Evolutionary conservation across 345 rosid species (phyloP).

Genomic region (Turnera subulata): DNA sequence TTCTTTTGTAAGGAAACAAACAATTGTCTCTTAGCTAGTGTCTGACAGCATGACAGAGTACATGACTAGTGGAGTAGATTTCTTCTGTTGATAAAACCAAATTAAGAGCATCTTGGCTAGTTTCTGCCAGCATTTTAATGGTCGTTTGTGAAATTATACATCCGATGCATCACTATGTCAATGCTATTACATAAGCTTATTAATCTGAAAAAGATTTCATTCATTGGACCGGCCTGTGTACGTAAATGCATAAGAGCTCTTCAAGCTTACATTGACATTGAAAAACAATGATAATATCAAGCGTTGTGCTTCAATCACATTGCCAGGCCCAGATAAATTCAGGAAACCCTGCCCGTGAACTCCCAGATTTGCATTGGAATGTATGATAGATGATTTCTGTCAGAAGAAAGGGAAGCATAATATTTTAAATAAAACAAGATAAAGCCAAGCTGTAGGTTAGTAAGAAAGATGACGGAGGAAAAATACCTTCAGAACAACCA

Average conservation of each 20-base stretch:
- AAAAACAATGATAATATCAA: conserved; percentile 55
- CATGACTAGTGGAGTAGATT: too few relatives aligned
- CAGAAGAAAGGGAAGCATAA: not conserved
- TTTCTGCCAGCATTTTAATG: too few relatives aligned
- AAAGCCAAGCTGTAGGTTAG: not conserved
- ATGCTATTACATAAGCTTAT: too few relatives aligned
- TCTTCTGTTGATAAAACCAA: too few relatives aligned
- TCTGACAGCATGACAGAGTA: too few relatives aligned
- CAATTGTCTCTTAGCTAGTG: too few relatives aligned
- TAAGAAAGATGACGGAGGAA: conserved; percentile 1
- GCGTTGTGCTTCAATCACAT: conserved; percentile 60
- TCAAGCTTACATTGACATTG: conserved; percentile 53
- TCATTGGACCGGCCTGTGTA: not conserved
- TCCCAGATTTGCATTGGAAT: conserved; percentile 70
- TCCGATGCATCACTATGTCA: too few relatives aligned
- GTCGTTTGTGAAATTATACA: too few relatives aligned
- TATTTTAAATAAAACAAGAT: conserved; percentile 8
- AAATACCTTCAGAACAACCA: conserved; percentile 60
- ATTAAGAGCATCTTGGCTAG: too few relatives aligned
- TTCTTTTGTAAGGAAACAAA: too few relatives aligned
- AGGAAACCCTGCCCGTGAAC: conserved; percentile 66
- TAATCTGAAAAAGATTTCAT: not conserved
- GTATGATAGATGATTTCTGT: conserved; percentile 65
- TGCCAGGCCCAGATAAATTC: conserved; percentile 66
- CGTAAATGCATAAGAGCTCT: conserved; percentile 8